Evolutionary conservation across 345 rosid species (phyloP).

Genomic region (Rhodamnia argentea): DNA sequence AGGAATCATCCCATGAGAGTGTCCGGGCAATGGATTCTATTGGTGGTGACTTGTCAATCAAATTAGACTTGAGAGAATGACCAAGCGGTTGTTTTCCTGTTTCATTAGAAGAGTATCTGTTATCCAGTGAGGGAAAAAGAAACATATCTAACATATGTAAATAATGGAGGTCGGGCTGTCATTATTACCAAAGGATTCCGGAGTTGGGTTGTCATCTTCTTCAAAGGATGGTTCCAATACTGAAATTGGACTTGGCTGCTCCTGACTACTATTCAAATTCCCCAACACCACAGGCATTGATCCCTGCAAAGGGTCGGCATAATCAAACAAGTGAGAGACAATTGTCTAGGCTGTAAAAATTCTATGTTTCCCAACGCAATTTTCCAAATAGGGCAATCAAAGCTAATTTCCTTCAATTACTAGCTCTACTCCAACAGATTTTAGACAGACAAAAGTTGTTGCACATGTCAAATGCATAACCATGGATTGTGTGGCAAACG

Average conservation of each 20-base stretch:
- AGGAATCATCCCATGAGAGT: slow-evolving; percentile 45
- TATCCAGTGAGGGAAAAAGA: neutral
- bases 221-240: slow-evolving; percentile 67
- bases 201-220: slow-evolving; percentile 41
- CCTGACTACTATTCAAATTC: slow-evolving; percentile 54
- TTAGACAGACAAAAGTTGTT: neutral
- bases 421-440: neutral
- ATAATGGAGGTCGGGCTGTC: neutral
- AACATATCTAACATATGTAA: neutral
- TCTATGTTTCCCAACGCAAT: neutral
- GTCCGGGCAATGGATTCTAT: slow-evolving; percentile 61
- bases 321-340: neutral
- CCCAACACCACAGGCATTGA: slow-evolving; percentile 24
- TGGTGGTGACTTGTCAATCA: slow-evolving; percentile 75
- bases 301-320: slow-evolving; percentile 33
- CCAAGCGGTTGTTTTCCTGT: slow-evolving; percentile 33
- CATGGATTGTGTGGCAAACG: neutral
- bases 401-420: neutral
- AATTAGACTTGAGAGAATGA: slow-evolving; percentile 34
- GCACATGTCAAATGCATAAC: neutral
- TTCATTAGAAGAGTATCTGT: neutral
- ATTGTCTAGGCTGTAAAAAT: neutral
- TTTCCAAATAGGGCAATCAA: neutral
- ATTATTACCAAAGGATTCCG: slow-evolving; percentile 21
- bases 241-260: slow-evolving; percentile 92